Evolutionary conservation across 2,329 filamentous ascomycete genomes (phyloP).

Genomic region (Pseudogymnoascus sp.): DNA sequence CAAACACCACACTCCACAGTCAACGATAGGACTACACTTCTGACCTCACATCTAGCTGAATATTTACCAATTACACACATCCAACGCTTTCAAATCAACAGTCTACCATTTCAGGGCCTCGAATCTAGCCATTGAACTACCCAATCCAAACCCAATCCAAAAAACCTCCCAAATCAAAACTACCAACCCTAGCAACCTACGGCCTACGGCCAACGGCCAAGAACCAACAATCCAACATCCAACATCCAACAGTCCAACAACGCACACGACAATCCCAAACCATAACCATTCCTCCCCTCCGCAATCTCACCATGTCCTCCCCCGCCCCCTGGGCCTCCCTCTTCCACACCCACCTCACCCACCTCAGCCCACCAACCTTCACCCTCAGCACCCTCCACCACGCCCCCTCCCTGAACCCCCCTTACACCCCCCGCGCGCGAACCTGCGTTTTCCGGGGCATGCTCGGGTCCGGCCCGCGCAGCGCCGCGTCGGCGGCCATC

Average conservation of each 20-base stretch:
- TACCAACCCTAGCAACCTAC: background rate
- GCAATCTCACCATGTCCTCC: background rate
- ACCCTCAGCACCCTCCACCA: slow-evolving; percentile 39
- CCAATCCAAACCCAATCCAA: background rate
- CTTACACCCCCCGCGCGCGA: slow-evolving; percentile 50
- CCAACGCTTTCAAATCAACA: background rate
- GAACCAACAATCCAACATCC: background rate
- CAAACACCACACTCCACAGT: background rate
- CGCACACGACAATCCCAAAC: background rate
- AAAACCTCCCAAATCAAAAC: background rate
- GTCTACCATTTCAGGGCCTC: background rate
- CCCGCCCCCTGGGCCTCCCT: slow-evolving; percentile 29
- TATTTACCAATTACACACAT: background rate
- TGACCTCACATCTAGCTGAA: background rate
- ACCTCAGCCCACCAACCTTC: slow-evolving; percentile 34
- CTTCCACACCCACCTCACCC: slow-evolving; percentile 28
- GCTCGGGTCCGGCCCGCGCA: slow-evolving; percentile 63
- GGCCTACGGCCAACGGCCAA: background rate
- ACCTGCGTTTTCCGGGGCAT: slow-evolving; percentile 83
- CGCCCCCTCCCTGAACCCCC: slow-evolving; percentile 29
- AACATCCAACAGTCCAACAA: background rate
- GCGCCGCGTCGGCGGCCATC: slow-evolving; percentile 60
- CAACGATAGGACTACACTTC: background rate
- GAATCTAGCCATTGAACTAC: background rate
- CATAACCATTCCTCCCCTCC: background rate